These are phyloP conservation scores for Petunia axillaris DNA, from an alignment of 257 asterid species.

Conservation along the genomic window DNA sequence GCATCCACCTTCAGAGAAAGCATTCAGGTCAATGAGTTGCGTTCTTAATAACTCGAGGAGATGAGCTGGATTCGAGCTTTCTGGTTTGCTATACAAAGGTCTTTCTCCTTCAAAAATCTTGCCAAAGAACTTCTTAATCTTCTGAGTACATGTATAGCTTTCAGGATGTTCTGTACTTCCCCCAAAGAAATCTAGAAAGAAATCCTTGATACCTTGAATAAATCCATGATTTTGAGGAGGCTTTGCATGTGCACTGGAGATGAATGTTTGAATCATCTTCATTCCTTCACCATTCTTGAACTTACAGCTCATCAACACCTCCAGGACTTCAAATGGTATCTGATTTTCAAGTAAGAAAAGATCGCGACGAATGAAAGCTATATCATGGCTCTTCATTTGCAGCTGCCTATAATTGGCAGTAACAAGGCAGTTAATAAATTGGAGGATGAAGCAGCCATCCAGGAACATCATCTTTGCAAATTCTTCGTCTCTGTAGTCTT, in stretches of 20 bases:
- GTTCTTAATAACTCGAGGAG: not conserved
- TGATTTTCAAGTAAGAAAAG: slow-evolving; percentile 31
- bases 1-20: not conserved
- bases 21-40: not conserved
- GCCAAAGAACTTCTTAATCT: too few species aligned
- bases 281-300: not conserved
- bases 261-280: not conserved
- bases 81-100: not conserved
- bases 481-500: not conserved
- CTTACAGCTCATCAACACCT: not conserved
- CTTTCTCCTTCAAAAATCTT: not conserved
- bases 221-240: not conserved
- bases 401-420: not conserved
- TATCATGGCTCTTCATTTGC: not conserved
- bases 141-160: too few species aligned
- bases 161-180: too few species aligned
- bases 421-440: not conserved
- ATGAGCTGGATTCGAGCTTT: not conserved
- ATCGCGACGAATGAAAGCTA: not conserved
- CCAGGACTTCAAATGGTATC: slow-evolving; percentile 19
- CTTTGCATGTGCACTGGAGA: not conserved
- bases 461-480: slow-evolving; percentile 26
- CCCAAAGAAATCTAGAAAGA: not conserved
- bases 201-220: not conserved
- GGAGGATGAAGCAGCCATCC: slow-evolving; percentile 24